A percentile compares a stretch with the other conserved stretches of the same genome.
phyloP scores from a whole-genome alignment of 176 grass and related monocot genomes.

The Oryza rufipogon region DNA sequence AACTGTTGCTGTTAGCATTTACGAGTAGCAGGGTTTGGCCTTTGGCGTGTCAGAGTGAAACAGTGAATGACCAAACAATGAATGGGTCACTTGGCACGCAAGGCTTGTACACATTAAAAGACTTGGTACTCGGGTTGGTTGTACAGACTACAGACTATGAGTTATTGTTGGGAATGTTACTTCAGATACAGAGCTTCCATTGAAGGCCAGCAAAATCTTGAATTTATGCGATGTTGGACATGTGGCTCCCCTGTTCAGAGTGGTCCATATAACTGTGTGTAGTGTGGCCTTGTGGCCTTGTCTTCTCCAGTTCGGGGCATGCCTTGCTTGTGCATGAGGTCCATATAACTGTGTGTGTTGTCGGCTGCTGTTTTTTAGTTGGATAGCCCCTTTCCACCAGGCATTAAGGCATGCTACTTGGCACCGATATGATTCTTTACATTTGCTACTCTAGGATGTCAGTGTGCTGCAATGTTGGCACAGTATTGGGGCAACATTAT shows the following conservation, averaged over 20 bases:
- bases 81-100: slow-evolving; percentile 11
- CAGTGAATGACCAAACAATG: slow-evolving; percentile 7
- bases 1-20: slow-evolving; percentile 8
- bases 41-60: slow-evolving; percentile 2
- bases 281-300: background rate
- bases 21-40: background rate
- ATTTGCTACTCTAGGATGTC: slow-evolving; percentile 12
- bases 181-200: background rate
- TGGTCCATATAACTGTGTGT: background rate
- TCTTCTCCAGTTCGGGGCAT: background rate
- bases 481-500: background rate
- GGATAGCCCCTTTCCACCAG: background rate
- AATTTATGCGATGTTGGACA: background rate
- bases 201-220: background rate
- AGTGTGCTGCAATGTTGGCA: background rate
- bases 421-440: background rate
- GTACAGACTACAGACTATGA: background rate
- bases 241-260: background rate
- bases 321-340: slow-evolving; percentile 26
- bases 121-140: background rate
- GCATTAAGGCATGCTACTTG: background rate
- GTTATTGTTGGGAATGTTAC: slow-evolving; percentile 4
- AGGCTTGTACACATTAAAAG: background rate
- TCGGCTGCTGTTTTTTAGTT: background rate
- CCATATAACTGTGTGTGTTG: background rate